These are phyloP conservation scores for Agapanthus africanus DNA, from an alignment of 106 monocot genomes.

Conservation along the genomic window DNA sequence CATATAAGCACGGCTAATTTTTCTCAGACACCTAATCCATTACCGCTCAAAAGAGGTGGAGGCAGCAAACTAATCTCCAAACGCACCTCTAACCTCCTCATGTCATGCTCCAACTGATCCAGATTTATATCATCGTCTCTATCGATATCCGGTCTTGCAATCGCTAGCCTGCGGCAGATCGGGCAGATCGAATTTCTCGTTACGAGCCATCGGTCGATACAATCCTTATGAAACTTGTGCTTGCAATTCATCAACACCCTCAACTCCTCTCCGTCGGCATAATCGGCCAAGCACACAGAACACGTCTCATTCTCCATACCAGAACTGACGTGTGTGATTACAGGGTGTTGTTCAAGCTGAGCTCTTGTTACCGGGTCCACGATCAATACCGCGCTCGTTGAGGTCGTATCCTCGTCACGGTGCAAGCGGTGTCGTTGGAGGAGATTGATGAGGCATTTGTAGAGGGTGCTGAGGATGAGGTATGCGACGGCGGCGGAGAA, in stretches of 20 bases:
- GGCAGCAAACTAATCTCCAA: no score
- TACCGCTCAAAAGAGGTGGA: no score
- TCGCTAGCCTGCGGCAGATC: not conserved
- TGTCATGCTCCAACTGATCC: no score
- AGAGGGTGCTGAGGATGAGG: not conserved
- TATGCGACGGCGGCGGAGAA: not conserved
- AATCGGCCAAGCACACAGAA: conserved; percentile 10
- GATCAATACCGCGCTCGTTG: no score
- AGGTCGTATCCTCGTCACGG: no score
- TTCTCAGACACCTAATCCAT: no score
- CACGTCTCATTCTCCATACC: not conserved
- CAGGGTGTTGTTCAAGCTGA: not conserved
- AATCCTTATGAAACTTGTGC: conserved; percentile 20
- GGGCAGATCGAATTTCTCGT: conserved; percentile 1
- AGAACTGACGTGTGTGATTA: not conserved
- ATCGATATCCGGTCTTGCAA: no score
- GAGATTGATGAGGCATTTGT: not conserved
- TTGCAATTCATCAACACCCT: conserved; percentile 6
- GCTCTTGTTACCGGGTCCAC: no score
- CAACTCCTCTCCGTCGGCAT: conserved; percentile 8
- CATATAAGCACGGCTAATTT: no score
- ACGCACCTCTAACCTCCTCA: no score
- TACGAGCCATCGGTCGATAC: conserved; percentile 12
- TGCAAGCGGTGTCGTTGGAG: not conserved
- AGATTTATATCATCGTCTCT: no score